A percentile compares a stretch with the other conserved stretches of the same genome.
Evolutionary conservation across 768 basidiomycete genomes (phyloP).

Genomic region (Mycena maculata): DNA sequence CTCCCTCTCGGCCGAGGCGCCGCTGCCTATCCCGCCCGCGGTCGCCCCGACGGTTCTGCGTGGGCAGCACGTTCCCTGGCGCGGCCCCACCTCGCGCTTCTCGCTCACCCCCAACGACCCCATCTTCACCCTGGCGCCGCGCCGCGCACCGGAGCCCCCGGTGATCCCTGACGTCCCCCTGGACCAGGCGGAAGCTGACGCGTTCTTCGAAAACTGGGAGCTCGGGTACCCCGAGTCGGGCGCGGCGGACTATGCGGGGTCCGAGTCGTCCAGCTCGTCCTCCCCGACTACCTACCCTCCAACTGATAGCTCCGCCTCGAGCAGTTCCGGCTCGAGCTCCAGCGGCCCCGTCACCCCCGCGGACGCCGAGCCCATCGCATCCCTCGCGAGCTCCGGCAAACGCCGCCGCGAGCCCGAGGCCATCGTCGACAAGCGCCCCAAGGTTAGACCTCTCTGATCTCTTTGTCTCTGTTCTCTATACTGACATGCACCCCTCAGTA

Average conservation of each 20-base stretch:
- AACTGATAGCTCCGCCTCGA: conserved; percentile 3
- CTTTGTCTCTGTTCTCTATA: background rate
- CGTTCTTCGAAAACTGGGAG: conserved; percentile 34
- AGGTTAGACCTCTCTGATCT: conserved; percentile 38
- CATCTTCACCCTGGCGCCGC: conserved; percentile 27
- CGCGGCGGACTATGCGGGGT: conserved; percentile 27
- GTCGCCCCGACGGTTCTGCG: conserved; percentile 40
- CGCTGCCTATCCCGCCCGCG: conserved; percentile 36
- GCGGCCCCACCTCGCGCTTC: conserved; percentile 30
- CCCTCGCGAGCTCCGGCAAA: background rate
- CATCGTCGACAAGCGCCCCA: conserved; percentile 52
- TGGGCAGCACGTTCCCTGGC: conserved; percentile 38
- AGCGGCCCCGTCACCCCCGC: conserved; percentile 45
- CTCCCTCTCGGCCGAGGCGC: conserved; percentile 17
- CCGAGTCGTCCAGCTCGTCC: background rate
- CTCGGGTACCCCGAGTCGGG: conserved; percentile 18
- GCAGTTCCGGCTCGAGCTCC: conserved; percentile 31
- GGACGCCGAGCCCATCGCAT: background rate
- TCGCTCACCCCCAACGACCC: conserved; percentile 35
- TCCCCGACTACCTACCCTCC: background rate
- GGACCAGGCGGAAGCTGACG: conserved; percentile 40
- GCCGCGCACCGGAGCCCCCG: conserved; percentile 20
- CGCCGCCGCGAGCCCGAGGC: conserved; percentile 6
- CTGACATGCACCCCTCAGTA: conserved; percentile 16
- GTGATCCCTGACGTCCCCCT: conserved; percentile 42